Base-by-base conservation (phyloP, 179 eudicot species). In the Actinidia chinensis region DNA sequence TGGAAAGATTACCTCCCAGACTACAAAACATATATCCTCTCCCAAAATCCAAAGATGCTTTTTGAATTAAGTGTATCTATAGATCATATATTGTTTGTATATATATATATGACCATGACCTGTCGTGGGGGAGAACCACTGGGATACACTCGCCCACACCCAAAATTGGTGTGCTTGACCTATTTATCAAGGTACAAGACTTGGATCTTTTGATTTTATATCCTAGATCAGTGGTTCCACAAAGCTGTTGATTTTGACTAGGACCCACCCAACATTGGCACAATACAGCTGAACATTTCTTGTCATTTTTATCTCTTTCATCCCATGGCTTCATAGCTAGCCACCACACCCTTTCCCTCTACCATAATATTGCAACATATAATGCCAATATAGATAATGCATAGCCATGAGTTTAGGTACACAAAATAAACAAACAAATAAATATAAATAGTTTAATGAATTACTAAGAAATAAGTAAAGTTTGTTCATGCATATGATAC, bases 201-300 rank as follows among this genome's bases (percentile, higher is more conserved):
- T 46, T 65, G 69, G 22, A 65, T 36, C 47, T 65, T 36, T 1
- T 65, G 47, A 40, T 40, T 33, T 40, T 65, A 60, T 33, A 15
- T 5, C 47, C 69, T 65, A 65, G 40, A 40, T 40, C 17, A 36
- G 69, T 33, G 40, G 69, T 22, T 36, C 15, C 40, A 65, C 22
- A 36, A 73, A n/a, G 66, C 65, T 11, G 18, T 40, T 56, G 85
- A 79, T 66, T 36, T 40, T 64, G 77, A 51, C 14, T 44, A 28
- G 76, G 83, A 75, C 82, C 84, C 86, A 72, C 78, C 23, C 6
- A 46, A 10, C 48, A 8, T 54, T 58, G 60, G 52, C 69, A 44
- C 46, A 36, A 22, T 52, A 74, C 77, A 81, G 82, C 75, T 74
- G 47, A 46, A 68, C 68, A 68, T 44, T 33, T 46, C 66, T 44